These are phyloP conservation scores for Xylariales sp. DNA, from an alignment of 2,329 filamentous ascomycete species.

Conservation along the genomic window DNA sequence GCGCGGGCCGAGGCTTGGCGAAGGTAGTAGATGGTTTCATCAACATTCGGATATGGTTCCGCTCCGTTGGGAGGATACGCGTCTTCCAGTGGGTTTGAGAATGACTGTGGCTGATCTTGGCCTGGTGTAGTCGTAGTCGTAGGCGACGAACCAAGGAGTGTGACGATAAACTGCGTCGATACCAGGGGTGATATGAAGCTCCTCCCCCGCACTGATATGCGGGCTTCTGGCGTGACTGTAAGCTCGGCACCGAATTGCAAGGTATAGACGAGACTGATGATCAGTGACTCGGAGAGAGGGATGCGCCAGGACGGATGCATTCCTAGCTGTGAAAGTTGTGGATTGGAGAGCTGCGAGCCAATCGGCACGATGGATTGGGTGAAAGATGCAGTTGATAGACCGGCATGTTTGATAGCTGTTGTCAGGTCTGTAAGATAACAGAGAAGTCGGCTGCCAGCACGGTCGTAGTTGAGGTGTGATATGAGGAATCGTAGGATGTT, in stretches of 20 bases:
- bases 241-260: constrained; percentile 39
- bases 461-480: constrained; percentile 40
- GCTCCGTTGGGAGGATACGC: constrained; percentile 39
- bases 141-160: constrained; percentile 13
- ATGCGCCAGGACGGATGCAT: constrained; percentile 26
- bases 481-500: constrained; percentile 49
- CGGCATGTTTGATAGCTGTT: constrained; percentile 39
- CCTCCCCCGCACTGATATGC: constrained; percentile 39
- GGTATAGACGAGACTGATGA: constrained; percentile 37
- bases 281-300: constrained; percentile 39
- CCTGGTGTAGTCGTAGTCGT: background rate
- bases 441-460: constrained; percentile 33
- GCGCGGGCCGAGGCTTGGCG: constrained; percentile 34
- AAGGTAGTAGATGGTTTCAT: constrained; percentile 42
- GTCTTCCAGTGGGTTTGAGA: constrained; percentile 28
- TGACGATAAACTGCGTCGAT: constrained; percentile 40
- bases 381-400: constrained; percentile 24
- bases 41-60: constrained; percentile 35
- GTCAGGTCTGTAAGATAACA: constrained; percentile 40
- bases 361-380: background rate
- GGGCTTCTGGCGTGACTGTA: constrained; percentile 37
- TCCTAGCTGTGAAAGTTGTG: constrained; percentile 20
- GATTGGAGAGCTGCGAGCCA: constrained; percentile 21
- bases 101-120: background rate
- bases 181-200: constrained; percentile 40